phyloP scores from a whole-genome alignment of 345 rosid species.

The Eucalyptus guilfoylei region DNA sequence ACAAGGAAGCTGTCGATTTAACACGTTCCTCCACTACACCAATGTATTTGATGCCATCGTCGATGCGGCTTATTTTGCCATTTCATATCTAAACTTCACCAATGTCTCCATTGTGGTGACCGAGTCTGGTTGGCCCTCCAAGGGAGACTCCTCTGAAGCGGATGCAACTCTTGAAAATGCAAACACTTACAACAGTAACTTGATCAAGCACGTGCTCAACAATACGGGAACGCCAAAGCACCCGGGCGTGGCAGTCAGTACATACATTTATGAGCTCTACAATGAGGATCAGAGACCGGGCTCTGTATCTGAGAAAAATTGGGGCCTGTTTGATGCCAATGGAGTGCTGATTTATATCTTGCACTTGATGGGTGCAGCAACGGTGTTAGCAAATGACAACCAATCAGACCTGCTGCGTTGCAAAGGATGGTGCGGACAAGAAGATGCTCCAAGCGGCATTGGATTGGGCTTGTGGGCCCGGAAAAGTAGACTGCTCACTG shows the following conservation, averaged over 20 bases:
- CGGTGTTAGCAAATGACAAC: slow-evolving; percentile 75
- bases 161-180: slow-evolving; percentile 79
- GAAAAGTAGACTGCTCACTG: slow-evolving; percentile 72
- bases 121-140: slow-evolving; percentile 94
- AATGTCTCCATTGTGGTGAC: slow-evolving; percentile 67
- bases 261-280: slow-evolving; percentile 89
- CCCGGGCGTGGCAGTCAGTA: slow-evolving; percentile 54
- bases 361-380: slow-evolving; percentile 76
- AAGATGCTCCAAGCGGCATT: slow-evolving; percentile 96
- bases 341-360: slow-evolving; percentile 51
- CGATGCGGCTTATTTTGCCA: slow-evolving; percentile 85
- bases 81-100: slow-evolving; percentile 72
- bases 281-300: slow-evolving; percentile 81
- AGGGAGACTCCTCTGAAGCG: slow-evolving; percentile 55
- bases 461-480: slow-evolving; percentile 99
- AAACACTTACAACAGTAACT: slow-evolving; percentile 80
- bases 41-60: slow-evolving; percentile 90
- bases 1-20: slow-evolving; percentile 86
- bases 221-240: slow-evolving; percentile 93
- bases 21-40: slow-evolving; percentile 82
- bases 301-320: slow-evolving; percentile 69
- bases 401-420: slow-evolving; percentile 80
- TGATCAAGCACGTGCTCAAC: slow-evolving; percentile 78
- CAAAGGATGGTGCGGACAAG: slow-evolving; percentile 55
- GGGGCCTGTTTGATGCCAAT: slow-evolving; percentile 80